Evolutionary conservation across 2,329 filamentous ascomycete species (phyloP).

Genomic region (Chaetomium strumarium): DNA sequence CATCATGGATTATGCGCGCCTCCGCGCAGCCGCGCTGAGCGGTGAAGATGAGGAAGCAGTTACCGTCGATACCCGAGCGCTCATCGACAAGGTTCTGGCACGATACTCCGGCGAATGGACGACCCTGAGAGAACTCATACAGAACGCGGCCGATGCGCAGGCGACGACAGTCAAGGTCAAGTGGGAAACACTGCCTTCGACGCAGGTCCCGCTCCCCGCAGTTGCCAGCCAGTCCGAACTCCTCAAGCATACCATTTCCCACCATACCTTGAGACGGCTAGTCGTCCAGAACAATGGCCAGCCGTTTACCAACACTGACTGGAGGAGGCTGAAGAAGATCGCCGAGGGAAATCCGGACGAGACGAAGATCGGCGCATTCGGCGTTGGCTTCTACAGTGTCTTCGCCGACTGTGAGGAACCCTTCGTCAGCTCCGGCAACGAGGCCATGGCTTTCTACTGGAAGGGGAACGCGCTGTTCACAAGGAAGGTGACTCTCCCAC

Average conservation of each 20-base stretch:
- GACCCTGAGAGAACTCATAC: constrained; percentile 83
- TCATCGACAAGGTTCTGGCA: constrained; percentile 97
- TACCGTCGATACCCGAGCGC: constrained; percentile 90
- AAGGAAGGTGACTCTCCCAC: constrained; percentile 68
- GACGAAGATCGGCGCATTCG: constrained; percentile 97
- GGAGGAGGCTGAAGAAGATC: constrained; percentile 88
- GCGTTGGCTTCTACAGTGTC: constrained; percentile 97
- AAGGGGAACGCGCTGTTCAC: constrained; percentile 98
- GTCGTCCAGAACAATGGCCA: constrained; percentile 89
- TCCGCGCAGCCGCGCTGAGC: constrained; percentile 81
- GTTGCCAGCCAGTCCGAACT: constrained; percentile 62
- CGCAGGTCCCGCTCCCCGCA: constrained; percentile 62
- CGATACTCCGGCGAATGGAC: constrained; percentile 96
- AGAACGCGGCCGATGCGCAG: constrained; percentile 96
- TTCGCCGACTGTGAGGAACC: constrained; percentile 98
- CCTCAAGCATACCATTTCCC: constrained; percentile 74
- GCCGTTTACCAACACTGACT: constrained; percentile 83
- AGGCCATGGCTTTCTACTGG: constrained; percentile 99
- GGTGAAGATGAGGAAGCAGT: constrained; percentile 94
- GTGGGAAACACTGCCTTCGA: constrained; percentile 85
- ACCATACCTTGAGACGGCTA: constrained; percentile 83
- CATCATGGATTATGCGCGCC: constrained; percentile 63
- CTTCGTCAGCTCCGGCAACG: constrained; percentile 85
- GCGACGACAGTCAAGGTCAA: constrained; percentile 84
- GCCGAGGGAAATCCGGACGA: constrained; percentile 99